Conservation (phyloP, 371 early-diverging fungal genomes). For the Capillidium heterosporum region DNA sequence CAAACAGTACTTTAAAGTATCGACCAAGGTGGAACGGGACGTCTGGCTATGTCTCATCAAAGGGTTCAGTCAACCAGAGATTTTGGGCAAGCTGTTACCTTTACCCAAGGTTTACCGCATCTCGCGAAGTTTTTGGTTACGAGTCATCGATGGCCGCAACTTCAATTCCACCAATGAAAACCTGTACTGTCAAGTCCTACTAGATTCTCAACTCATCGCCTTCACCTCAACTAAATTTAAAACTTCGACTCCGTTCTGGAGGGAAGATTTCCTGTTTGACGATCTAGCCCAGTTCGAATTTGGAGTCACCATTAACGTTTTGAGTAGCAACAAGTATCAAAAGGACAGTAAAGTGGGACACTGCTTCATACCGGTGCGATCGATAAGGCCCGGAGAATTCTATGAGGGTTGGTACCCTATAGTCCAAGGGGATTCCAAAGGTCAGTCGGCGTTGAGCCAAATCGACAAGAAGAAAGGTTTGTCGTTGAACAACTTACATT, state of each 20-base stretch:
- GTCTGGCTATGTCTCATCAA: background rate
- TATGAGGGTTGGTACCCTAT: conserved; percentile 31
- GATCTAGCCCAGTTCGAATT: conserved; percentile 20
- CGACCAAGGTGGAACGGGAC: background rate
- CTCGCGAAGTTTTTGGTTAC: background rate
- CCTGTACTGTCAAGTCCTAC: background rate
- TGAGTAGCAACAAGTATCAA: background rate
- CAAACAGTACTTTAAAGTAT: background rate
- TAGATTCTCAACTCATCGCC: background rate
- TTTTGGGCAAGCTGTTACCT: background rate
- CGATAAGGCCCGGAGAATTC: conserved; percentile 10
- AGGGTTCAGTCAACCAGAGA: background rate
- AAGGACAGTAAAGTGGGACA: conserved; percentile 7
- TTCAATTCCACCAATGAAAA: background rate
- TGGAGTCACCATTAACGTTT: conserved; percentile 24
- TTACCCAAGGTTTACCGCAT: background rate
- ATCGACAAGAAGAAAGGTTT: conserved; percentile 6
- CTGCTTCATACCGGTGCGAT: conserved; percentile 13
- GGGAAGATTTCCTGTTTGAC: conserved; percentile 10
- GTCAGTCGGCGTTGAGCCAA: conserved; percentile 14
- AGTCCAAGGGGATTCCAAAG: conserved; percentile 13
- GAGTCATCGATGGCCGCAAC: background rate
- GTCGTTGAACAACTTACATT: background rate
- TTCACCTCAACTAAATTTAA: background rate
- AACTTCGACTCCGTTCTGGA: background rate